Conservation (phyloP, 73 alveolate species). For the Paramecium biaurelia region DNA sequence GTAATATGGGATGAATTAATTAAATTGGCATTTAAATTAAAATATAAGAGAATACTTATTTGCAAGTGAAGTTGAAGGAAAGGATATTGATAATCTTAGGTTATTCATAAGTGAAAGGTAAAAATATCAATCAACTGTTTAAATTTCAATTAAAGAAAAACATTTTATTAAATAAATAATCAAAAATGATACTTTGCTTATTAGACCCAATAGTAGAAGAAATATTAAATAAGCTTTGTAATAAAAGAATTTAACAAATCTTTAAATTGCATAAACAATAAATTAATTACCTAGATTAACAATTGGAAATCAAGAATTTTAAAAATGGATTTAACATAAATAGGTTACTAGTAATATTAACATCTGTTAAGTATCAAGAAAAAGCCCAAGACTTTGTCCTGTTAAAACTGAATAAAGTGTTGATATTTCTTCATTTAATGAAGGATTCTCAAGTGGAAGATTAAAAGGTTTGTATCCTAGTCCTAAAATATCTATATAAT, state of each 20-base stretch:
- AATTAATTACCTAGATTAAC: not conserved
- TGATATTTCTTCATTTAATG: not conserved
- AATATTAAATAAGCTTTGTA: not conserved
- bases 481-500: not conserved
- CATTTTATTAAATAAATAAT: not conserved
- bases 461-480: constrained; percentile 21
- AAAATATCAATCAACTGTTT: not conserved
- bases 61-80: not conserved
- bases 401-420: not conserved
- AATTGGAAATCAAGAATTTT: not conserved
- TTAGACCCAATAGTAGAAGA: not conserved
- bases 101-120: not conserved
- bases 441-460: constrained; percentile 21
- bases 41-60: not conserved
- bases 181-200: not conserved
- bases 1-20: not conserved
- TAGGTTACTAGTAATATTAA: not conserved
- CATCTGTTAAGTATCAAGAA: not conserved
- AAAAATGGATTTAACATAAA: not conserved
- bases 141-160: not conserved
- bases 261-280: not conserved
- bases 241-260: not conserved
- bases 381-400: not conserved
- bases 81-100: not conserved
- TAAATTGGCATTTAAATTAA: not conserved